Conservation (phyloP, 1,139 yeast species). For the Yamadazyma kanchanaburiensis region DNA sequence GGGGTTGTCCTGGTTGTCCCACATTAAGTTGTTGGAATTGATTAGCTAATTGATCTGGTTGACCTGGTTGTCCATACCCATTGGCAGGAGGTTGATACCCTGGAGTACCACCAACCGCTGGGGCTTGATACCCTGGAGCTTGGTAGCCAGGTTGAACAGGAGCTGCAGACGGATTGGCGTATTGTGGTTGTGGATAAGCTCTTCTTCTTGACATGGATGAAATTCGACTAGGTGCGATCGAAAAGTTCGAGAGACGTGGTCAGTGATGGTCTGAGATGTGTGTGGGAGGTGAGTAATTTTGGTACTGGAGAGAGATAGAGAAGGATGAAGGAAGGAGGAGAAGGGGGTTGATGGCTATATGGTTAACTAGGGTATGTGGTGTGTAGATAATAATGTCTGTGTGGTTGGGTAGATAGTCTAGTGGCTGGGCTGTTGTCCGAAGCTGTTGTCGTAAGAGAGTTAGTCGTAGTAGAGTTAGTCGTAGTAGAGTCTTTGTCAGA, state of each 20-base stretch:
- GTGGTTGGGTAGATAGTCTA: too few relatives aligned
- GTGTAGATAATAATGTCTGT: too few relatives aligned
- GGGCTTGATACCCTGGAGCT: conserved; percentile 2
- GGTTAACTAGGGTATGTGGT: too few relatives aligned
- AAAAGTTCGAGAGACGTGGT: conserved; percentile 5
- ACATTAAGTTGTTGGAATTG: conserved; percentile 41
- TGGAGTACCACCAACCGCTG: conserved; percentile 15
- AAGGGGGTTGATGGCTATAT: too few relatives aligned
- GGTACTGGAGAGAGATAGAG: not conserved
- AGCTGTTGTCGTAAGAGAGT: too few relatives aligned
- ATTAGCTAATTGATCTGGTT: conserved; percentile 35
- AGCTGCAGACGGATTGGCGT: conserved; percentile 36
- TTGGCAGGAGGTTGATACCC: conserved; percentile 16
- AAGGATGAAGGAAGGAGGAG: too few relatives aligned
- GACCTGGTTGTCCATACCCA: conserved; percentile 10
- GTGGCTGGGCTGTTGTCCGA: too few relatives aligned
- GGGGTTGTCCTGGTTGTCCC: conserved; percentile 13
- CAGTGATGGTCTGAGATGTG: not conserved
- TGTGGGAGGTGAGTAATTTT: not conserved
- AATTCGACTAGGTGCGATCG: conserved; percentile 2
- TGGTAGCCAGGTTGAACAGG: conserved; percentile 8
- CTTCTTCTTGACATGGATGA: conserved; percentile 39
- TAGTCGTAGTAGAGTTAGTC: too few relatives aligned
- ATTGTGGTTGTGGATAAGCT: conserved; percentile 67
- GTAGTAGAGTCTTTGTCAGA: too few relatives aligned